phyloP scores from a whole-genome alignment of 495 filamentous ascomycete genomes.

The Penicillium riverlandense region DNA sequence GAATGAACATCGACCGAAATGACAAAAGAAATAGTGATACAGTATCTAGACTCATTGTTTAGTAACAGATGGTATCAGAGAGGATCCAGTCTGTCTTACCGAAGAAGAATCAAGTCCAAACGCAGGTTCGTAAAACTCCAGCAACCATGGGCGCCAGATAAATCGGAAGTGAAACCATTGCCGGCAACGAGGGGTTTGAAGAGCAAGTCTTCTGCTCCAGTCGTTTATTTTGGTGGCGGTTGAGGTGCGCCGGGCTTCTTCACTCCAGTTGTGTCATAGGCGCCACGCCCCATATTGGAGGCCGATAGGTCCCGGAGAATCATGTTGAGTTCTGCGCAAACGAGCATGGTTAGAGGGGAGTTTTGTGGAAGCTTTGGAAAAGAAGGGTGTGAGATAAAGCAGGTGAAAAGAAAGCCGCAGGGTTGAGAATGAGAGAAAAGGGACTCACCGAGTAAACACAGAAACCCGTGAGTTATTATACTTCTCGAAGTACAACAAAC shows the following conservation, averaged over 20 bases:
- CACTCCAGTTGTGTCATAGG: conserved; percentile 53
- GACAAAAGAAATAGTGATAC: conserved; percentile 31
- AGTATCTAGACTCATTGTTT: conserved; percentile 18
- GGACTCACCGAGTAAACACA: conserved; percentile 19
- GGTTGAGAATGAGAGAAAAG: conserved; percentile 12
- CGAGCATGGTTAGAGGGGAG: conserved; percentile 25
- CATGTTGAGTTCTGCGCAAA: conserved; percentile 38
- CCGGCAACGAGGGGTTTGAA: conserved; percentile 13
- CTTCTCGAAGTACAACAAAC: conserved; percentile 10
- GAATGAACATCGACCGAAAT: conserved; percentile 13
- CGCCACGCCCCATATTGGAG: conserved; percentile 53
- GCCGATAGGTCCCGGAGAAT: conserved; percentile 40
- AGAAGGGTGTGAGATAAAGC: not conserved
- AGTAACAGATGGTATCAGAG: conserved; percentile 2
- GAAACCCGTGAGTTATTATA: conserved; percentile 19
- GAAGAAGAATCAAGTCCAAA: conserved; percentile 25
- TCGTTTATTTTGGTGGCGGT: conserved; percentile 30
- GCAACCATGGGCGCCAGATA: conserved; percentile 19
- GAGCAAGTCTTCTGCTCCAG: conserved; percentile 9
- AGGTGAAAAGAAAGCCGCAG: conserved; percentile 6
- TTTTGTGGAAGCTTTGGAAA: not conserved
- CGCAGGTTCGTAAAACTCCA: conserved; percentile 25
- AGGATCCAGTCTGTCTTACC: conserved; percentile 15
- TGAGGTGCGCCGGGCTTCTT: conserved; percentile 50
- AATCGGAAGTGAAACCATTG: conserved; percentile 16